Percentiles rank a stretch among this genome's conserved stretches.
Conservation (phyloP, 805 yeast genomes). For the Kodamaea restingae region DNA sequence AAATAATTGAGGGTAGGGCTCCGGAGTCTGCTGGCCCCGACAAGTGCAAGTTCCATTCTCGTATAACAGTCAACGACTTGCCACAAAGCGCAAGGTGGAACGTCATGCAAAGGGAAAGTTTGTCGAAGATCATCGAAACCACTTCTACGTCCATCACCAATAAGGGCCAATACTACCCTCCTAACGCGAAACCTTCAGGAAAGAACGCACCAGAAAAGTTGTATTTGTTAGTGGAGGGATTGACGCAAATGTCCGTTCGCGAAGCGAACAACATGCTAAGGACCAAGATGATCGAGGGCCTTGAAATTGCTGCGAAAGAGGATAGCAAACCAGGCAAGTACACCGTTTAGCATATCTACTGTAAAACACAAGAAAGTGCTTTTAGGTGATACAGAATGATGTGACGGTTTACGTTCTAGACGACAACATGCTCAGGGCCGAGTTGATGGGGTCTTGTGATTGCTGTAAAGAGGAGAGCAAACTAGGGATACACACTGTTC, state of each 20-base stretch:
- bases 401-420: no score
- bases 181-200: slow-evolving; percentile 40
- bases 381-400: no score
- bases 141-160: slow-evolving; percentile 76
- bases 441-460: no score
- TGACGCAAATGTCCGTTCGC: slow-evolving; percentile 52
- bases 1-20: slow-evolving; percentile 48
- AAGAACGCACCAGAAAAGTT: slow-evolving; percentile 68
- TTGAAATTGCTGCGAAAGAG: slow-evolving; percentile 45
- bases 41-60: slow-evolving; percentile 54
- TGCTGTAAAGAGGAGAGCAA: no score
- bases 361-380: no score
- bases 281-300: slow-evolving; percentile 52
- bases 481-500: no score
- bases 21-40: slow-evolving; percentile 57
- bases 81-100: slow-evolving; percentile 80
- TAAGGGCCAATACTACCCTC: slow-evolving; percentile 67
- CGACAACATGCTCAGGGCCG: no score
- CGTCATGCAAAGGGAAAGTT: slow-evolving; percentile 63
- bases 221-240: slow-evolving; percentile 74
- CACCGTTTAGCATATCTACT: slow-evolving; percentile 41
- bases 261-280: slow-evolving; percentile 58
- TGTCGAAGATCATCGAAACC: slow-evolving; percentile 61
- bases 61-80: slow-evolving; percentile 74
- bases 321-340: slow-evolving; percentile 48